Evolutionary conservation across 1,284 basidiomycete genomes (phyloP), one percentile per base, ranked within the genome.

Genomic region (Puccinia triticina): DNA sequence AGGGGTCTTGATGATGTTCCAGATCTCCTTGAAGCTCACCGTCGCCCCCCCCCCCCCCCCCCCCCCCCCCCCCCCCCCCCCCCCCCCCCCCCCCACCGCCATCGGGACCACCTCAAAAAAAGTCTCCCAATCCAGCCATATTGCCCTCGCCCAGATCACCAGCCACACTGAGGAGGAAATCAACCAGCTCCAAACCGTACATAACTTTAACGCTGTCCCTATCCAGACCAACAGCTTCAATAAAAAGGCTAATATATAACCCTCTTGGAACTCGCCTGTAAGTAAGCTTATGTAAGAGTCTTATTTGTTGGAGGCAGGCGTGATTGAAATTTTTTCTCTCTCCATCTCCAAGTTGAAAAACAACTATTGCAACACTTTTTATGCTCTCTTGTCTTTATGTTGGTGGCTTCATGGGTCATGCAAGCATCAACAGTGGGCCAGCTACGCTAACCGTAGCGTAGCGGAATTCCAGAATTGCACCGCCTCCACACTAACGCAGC

Each of bases 1-100:
- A 84, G 95, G 95, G 72, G 94, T 98, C 84, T 93, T 93, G 59
- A 94, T 95, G 79, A 99, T 99, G 96, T 92, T 98, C 85, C 96
- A 93, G 88, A 91, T 98, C 83, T 98, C 95, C 0, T 92, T 94
- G 0, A 92, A 92, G 80, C 88, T 99, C 82, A 98, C 96, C 0
- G 87, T 94, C 72, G 89, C 98, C n/a, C n/a, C n/a, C n/a, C n/a
- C n/a, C n/a, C n/a, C n/a, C n/a, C n/a, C n/a, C n/a, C n/a, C n/a
- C n/a, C n/a, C n/a, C n/a, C n/a, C n/a, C n/a, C n/a, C n/a, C n/a
- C n/a, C n/a, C 83, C 98, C 98, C 96, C 90, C 98, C 83, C 91
- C 92, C 29, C 92, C 98, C 77, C 95, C 98, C 0, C 97, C 96
- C 8, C 96, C 96, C 0, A 92, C 98, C 12, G 96, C 95, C 10